These are phyloP conservation scores for Daldinia decipiens DNA, from an alignment of 495 filamentous ascomycete species.

Conservation along the genomic window DNA sequence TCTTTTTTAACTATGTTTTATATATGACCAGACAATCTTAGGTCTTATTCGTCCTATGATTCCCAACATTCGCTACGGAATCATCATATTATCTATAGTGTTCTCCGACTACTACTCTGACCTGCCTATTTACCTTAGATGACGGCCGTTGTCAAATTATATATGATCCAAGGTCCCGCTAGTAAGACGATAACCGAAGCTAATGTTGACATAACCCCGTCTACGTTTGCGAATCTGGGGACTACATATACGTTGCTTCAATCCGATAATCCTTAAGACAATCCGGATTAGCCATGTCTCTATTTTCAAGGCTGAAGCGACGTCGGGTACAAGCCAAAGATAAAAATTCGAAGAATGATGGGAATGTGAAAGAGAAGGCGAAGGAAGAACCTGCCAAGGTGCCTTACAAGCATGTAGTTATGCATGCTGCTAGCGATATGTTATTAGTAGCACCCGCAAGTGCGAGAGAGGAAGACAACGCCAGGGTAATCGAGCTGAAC, in stretches of 20 bases:
- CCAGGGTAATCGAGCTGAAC: constrained; percentile 57
- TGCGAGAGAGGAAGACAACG: constrained; percentile 57
- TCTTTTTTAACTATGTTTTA: neutral
- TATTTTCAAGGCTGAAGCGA: constrained; percentile 61
- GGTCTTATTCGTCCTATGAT: neutral
- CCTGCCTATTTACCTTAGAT: neutral
- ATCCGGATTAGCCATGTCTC: constrained; percentile 56
- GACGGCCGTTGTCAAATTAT: neutral
- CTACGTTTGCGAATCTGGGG: neutral
- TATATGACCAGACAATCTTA: neutral
- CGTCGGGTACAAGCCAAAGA: constrained; percentile 58
- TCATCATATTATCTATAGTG: neutral
- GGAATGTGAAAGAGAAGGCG: constrained; percentile 52
- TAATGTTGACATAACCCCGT: neutral
- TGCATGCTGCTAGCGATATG: constrained; percentile 67
- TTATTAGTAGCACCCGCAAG: constrained; percentile 61
- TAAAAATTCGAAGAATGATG: constrained; percentile 58
- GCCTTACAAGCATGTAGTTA: constrained; percentile 66
- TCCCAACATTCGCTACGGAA: neutral
- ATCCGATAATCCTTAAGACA: neutral
- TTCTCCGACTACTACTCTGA: neutral
- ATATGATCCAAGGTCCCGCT: neutral
- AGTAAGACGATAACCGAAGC: neutral
- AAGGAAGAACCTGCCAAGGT: constrained; percentile 53
- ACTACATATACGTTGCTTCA: neutral